Percentiles rank a stretch among this genome's conserved stretches.
These are phyloP conservation scores for Beauveria medogensis DNA, from an alignment of 2,329 filamentous ascomycete genomes.

Conservation along the genomic window DNA sequence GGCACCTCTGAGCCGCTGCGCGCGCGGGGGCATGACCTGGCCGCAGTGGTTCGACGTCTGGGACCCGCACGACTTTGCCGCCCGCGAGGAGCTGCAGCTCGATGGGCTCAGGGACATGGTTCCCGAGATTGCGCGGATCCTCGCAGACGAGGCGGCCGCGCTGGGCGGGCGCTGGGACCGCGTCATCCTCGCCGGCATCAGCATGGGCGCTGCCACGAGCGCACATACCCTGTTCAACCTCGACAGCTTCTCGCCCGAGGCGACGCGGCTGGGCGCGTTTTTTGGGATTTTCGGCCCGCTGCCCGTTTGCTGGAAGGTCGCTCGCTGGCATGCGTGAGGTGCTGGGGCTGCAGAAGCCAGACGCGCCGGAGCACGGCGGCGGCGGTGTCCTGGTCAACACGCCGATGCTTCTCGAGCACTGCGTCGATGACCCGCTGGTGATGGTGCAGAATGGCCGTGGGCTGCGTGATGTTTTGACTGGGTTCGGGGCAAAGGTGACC, in stretches of 20 bases:
- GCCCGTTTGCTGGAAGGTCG: slow-evolving; percentile 26
- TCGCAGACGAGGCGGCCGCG: slow-evolving; percentile 26
- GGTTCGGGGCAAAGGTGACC: slow-evolving; percentile 29
- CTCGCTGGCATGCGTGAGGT: slow-evolving; percentile 24
- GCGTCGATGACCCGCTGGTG: slow-evolving; percentile 34
- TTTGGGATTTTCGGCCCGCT: slow-evolving; percentile 30
- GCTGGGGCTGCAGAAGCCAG: slow-evolving; percentile 19
- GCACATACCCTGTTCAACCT: slow-evolving; percentile 30
- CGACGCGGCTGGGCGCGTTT: slow-evolving; percentile 24
- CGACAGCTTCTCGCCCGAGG: slow-evolving; percentile 14
- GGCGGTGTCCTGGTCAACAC: slow-evolving; percentile 28
- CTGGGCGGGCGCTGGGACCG: slow-evolving; percentile 30
- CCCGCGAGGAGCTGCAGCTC: slow-evolving; percentile 35
- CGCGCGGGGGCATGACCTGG: slow-evolving; percentile 15
- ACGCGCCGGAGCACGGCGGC: slow-evolving; percentile 14
- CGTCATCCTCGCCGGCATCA: slow-evolving; percentile 38
- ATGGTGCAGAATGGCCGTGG: slow-evolving; percentile 27
- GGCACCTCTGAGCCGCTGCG: slow-evolving; percentile 25
- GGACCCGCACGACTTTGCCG: slow-evolving; percentile 30
- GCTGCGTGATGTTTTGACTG: slow-evolving; percentile 25
- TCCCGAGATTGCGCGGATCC: slow-evolving; percentile 21
- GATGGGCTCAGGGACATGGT: slow-evolving; percentile 33
- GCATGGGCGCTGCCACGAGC: slow-evolving; percentile 36
- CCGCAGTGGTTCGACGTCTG: slow-evolving; percentile 46
- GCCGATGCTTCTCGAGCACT: slow-evolving; percentile 38